Evolutionary conservation across 306 rosid species (phyloP).

Genomic region (Lathyrus aphaca): DNA sequence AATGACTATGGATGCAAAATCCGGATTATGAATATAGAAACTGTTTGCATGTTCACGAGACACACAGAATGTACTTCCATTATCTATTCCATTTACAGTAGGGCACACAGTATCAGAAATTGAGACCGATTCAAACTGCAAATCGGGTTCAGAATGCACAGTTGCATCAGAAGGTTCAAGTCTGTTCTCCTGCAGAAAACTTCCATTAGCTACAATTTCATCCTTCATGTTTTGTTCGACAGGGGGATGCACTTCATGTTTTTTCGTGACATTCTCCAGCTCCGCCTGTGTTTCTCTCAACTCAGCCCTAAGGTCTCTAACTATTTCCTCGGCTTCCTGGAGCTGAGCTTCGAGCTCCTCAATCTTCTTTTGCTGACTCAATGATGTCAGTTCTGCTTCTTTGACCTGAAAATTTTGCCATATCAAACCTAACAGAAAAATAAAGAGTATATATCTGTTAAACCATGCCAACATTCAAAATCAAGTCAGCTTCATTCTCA

Average conservation of each 20-base stretch:
- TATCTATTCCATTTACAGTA: conserved; percentile 43
- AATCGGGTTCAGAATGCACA: conserved; percentile 36
- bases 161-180: conserved; percentile 26
- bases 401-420: conserved; percentile 52
- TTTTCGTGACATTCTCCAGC: conserved; percentile 59
- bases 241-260: conserved; percentile 42
- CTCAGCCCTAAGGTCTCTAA: conserved; percentile 77
- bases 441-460: conserved; percentile 8
- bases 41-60: conserved; percentile 48
- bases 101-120: conserved; percentile 36
- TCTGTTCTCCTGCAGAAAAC: conserved; percentile 36
- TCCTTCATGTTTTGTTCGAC: conserved; percentile 46
- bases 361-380: conserved; percentile 63
- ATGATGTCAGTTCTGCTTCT: conserved; percentile 62
- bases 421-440: conserved; percentile 34
- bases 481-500: conserved; percentile 15
- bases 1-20: conserved; percentile 73
- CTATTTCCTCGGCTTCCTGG: conserved; percentile 84
- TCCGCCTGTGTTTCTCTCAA: conserved; percentile 66
- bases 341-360: conserved; percentile 94
- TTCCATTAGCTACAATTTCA: conserved; percentile 41
- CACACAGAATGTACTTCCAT: conserved; percentile 39
- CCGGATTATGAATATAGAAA: conserved; percentile 58
- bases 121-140: conserved; percentile 41
- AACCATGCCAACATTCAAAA: conserved; percentile 9